A percentile compares a stretch with the other conserved stretches of the same genome.
Conservation (phyloP, 306 rosid species). For the Cotoneaster glaucophyllus region DNA sequence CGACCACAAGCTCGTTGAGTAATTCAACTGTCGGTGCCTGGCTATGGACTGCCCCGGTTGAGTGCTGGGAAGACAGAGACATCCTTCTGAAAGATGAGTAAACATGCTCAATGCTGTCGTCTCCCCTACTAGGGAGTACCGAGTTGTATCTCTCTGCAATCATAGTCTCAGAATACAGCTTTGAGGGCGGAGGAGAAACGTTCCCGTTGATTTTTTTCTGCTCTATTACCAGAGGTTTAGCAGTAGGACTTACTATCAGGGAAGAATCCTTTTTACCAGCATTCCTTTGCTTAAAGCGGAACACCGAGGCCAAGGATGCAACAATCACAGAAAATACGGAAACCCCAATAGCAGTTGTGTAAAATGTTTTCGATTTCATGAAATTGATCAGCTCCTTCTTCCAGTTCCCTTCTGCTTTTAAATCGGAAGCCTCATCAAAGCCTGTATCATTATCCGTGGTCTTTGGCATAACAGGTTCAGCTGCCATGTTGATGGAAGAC, state of each 20-base stretch:
- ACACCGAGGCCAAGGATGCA: constrained; percentile 6
- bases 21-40: constrained; percentile 28
- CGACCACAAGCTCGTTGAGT: constrained; percentile 37
- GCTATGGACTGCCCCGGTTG: constrained; percentile 6
- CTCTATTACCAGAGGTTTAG: constrained; percentile 5
- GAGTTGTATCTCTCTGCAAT: background rate
- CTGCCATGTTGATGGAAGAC: background rate
- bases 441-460: background rate
- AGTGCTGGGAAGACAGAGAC: constrained; percentile 10
- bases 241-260: constrained; percentile 1
- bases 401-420: background rate
- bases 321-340: constrained; percentile 3
- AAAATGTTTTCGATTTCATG: background rate
- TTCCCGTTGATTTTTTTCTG: background rate
- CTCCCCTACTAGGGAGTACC: background rate
- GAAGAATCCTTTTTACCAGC: constrained; percentile 1
- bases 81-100: constrained; percentile 9
- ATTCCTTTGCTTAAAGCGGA: constrained; percentile 7
- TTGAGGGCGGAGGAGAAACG: background rate
- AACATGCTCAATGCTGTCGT: background rate
- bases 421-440: background rate
- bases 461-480: background rate
- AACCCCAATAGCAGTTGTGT: constrained; percentile 15
- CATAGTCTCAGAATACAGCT: constrained; percentile 2
- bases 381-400: constrained; percentile 6